A percentile compares a stretch with the other conserved stretches of the same genome.
phyloP scores from a whole-genome alignment of 2,329 filamentous ascomycete species.

The Alternaria arborescens region DNA sequence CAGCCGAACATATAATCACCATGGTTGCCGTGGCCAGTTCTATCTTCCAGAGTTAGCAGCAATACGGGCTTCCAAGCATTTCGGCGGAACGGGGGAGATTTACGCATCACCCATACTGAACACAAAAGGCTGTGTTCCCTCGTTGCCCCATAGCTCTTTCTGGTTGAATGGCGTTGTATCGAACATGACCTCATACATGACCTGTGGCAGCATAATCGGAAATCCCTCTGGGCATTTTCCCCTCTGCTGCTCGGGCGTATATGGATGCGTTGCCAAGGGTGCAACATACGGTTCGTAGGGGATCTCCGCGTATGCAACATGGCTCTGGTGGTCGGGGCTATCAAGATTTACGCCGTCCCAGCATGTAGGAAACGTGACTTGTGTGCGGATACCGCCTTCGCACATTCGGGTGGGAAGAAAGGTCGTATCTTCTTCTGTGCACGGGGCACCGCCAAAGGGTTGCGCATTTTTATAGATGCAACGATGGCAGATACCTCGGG shows the following conservation, averaged over 20 bases:
- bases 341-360: slow-evolving; percentile 62
- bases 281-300: slow-evolving; percentile 39
- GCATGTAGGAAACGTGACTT: slow-evolving; percentile 59
- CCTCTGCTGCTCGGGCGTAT: slow-evolving; percentile 32
- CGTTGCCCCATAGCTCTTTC: slow-evolving; percentile 31
- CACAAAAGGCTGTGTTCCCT: slow-evolving; percentile 44
- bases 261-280: slow-evolving; percentile 26
- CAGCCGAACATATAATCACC: slow-evolving; percentile 40
- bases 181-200: slow-evolving; percentile 59
- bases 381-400: slow-evolving; percentile 56
- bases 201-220: slow-evolving; percentile 57
- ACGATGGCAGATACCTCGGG: slow-evolving; percentile 43
- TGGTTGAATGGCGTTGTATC: slow-evolving; percentile 49
- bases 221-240: slow-evolving; percentile 54
- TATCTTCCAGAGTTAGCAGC: slow-evolving; percentile 19
- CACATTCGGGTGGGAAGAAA: slow-evolving; percentile 50
- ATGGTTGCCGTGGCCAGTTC: slow-evolving; percentile 38
- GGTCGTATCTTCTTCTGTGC: slow-evolving; percentile 51
- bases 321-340: slow-evolving; percentile 64
- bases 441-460: slow-evolving; percentile 49
- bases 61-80: not conserved
- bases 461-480: slow-evolving; percentile 42
- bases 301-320: slow-evolving; percentile 53
- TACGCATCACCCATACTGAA: slow-evolving; percentile 45
- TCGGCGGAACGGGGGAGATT: slow-evolving; percentile 7